A percentile compares a stretch with the other conserved stretches of the same genome.
Evolutionary conservation across 306 rosid species (phyloP).

Genomic region (Ormosia emarginata): DNA sequence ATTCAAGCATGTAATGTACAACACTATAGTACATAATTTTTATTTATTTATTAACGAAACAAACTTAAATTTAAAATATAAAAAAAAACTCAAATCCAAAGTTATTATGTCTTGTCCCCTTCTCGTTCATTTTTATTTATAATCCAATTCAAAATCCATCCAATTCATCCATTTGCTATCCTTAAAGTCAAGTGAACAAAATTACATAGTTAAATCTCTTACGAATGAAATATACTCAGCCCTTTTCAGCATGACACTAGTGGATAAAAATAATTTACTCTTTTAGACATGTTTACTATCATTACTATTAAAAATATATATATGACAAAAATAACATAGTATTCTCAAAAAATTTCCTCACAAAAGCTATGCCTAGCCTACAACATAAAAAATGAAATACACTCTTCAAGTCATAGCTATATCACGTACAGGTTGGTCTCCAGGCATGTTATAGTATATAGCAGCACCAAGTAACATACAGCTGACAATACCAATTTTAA

Average conservation of each 20-base stretch:
- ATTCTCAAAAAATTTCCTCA: not conserved
- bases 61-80: no score
- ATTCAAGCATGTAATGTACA: no score
- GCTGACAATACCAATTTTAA: conserved; percentile 37
- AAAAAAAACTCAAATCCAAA: no score
- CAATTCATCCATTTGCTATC: no score
- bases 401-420: conserved; percentile 35
- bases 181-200: not conserved
- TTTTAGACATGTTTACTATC: not conserved
- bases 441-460: conserved; percentile 29
- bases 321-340: not conserved
- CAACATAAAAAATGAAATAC: not conserved
- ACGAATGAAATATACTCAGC: not conserved
- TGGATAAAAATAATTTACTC: not conserved
- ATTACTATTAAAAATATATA: not conserved
- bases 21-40: no score
- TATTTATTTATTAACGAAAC: no score
- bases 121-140: no score
- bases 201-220: not conserved
- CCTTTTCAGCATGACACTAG: not conserved
- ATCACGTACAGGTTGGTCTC: conserved; percentile 26
- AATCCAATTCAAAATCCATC: no score
- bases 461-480: conserved; percentile 37
- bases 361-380: not conserved
- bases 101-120: no score